Evolutionary conservation across 2,329 filamentous ascomycete genomes (phyloP).

Genomic region (Fusarium sp.): DNA sequence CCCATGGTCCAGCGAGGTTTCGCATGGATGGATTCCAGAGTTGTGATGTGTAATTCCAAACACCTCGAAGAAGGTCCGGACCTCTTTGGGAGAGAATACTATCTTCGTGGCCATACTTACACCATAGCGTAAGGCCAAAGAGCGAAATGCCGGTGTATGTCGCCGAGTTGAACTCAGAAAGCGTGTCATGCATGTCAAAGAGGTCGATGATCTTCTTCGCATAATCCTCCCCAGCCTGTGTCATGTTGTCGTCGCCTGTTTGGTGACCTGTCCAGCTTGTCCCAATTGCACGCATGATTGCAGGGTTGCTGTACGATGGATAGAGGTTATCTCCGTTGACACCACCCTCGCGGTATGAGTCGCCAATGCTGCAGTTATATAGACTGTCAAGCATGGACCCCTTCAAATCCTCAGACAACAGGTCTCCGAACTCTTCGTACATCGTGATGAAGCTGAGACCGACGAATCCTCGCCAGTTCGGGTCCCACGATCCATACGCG

Average conservation of each 20-base stretch:
- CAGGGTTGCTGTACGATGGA: constrained; percentile 69
- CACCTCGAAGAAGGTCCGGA: constrained; percentile 62
- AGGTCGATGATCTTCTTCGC: constrained; percentile 67
- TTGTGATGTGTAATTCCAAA: constrained; percentile 63
- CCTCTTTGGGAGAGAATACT: constrained; percentile 63
- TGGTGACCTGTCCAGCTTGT: constrained; percentile 68
- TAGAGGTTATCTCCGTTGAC: constrained; percentile 72
- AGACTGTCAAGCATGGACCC: constrained; percentile 22
- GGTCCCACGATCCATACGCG: constrained; percentile 27
- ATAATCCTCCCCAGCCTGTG: constrained; percentile 66
- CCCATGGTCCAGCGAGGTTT: constrained; percentile 73
- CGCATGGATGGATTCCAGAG: constrained; percentile 69
- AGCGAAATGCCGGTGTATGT: constrained; percentile 73
- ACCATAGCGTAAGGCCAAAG: constrained; percentile 67
- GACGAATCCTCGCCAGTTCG: constrained; percentile 26
- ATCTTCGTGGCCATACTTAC: constrained; percentile 57
- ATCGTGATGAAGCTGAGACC: constrained; percentile 31
- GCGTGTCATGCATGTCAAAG: constrained; percentile 66
- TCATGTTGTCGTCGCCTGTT: constrained; percentile 69
- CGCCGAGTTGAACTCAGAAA: constrained; percentile 71
- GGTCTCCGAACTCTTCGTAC: constrained; percentile 24
- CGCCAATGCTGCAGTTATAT: constrained; percentile 21
- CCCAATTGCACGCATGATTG: constrained; percentile 71
- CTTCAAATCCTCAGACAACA: constrained; percentile 8
- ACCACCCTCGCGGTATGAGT: constrained; percentile 62